Evolutionary conservation across 805 yeast species (phyloP), one percentile per base, ranked within the genome.

Genomic region (Wickerhamomyces chaumierensis): DNA sequence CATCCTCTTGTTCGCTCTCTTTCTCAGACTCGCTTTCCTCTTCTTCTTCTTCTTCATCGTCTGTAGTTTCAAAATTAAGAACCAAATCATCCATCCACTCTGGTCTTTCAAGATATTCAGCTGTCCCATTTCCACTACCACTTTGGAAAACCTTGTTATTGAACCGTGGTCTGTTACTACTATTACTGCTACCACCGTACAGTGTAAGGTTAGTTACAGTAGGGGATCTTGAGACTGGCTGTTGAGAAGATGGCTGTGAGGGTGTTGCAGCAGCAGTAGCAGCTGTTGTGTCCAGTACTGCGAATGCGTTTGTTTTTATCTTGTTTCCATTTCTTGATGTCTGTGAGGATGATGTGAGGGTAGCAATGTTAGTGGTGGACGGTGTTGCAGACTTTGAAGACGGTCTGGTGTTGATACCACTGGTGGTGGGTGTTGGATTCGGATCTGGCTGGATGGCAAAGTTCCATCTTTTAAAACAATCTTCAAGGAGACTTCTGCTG

Each of bases 51-150:
- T n/a, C n/a, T n/a, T n/a, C n/a, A n/a, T n/a, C n/a, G n/a, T n/a
- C n/a, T n/a, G n/a, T n/a, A 21, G 47, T 37, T 27, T 45, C 48
- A 40, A 52, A 42, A 13, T 49, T 44, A 25, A 52, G 48, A 18
- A 51, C 52, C 39, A 52, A 42, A 27, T 44, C 42, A 12, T 44
- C 41, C 33, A 49, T 15, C 56, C 56, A 52, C n/a, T 42, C 52
- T 3, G 56, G 55, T 17, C 44, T 42, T 15, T 41, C 43, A 4
- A 18, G 31, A 29, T 43, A 16, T 28, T 7, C 16, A 31, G 4
- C n/a, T n/a, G n/a, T n/a, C n/a, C n/a, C n/a, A n/a, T n/a, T n/a
- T n/a, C n/a, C 11, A 31, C 14, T 31, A 12, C 18, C 43, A 14
- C 42, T 40, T 18, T 38, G 39, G 36, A 43, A 46, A 1, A 43